Conservation (phyloP, 371 early-diverging fungal genomes). For the Polyrhizophydium stewartii region DNA sequence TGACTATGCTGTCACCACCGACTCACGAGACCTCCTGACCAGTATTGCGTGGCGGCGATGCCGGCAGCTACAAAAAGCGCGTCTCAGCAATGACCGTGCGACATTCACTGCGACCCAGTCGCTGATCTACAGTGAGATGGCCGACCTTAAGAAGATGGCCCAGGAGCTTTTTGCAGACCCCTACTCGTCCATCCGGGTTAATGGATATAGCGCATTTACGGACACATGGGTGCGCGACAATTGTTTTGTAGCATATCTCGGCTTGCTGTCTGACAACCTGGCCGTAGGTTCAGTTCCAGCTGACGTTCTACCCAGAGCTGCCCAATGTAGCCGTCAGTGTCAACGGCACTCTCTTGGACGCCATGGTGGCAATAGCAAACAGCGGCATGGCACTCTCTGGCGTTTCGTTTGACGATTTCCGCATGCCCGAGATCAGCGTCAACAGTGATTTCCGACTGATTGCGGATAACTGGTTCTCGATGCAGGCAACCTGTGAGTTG, state of each 20-base stretch:
- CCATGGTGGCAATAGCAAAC: not conserved
- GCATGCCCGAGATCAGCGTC: not conserved
- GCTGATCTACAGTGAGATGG: not conserved
- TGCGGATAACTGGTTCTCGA: not conserved
- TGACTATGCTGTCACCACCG: not conserved
- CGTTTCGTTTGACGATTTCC: too few relatives aligned
- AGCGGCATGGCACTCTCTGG: not conserved
- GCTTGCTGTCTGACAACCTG: too few relatives aligned
- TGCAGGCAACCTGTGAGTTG: too few relatives aligned
- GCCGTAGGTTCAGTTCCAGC: not conserved
- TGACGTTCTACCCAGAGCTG: not conserved
- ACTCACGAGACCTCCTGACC: not conserved
- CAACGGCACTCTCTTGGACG: not conserved
- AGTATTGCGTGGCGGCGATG: not conserved
- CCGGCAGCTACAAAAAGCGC: not conserved
- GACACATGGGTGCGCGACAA: not conserved
- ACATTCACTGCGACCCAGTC: not conserved
- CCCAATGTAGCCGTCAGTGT: not conserved
- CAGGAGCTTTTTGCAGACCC: not conserved
- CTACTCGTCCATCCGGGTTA: not conserved
- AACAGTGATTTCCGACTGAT: not conserved
- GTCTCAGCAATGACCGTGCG: not conserved
- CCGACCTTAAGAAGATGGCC: not conserved
- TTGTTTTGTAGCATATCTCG: too few relatives aligned
- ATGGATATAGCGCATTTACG: not conserved